Evolutionary conservation across 768 basidiomycete species (phyloP), one percentile per base, ranked within the genome.

Genomic region (Hericium erinaceus): DNA sequence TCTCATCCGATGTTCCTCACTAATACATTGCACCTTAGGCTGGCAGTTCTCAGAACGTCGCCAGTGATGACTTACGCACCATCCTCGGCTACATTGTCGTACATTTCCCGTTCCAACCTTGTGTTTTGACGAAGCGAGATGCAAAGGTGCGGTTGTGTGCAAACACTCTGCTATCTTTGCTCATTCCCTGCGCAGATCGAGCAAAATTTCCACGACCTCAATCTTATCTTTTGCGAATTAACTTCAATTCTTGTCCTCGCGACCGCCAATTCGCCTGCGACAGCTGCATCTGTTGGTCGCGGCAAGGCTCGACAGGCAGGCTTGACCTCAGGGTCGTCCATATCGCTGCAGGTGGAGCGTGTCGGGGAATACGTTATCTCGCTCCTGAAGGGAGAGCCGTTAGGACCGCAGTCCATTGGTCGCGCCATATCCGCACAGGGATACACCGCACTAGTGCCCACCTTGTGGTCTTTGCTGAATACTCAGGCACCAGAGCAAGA

Each of bases 91-190:
- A 92, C 65, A 87, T 95, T 79, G 70, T 82, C 5, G 76, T 85
- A 3, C 92, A 93, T 70, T 97, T 98, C 67, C 95, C 95, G 1
- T 93, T 92, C 69, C 69, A 74, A 59, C 60, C 62, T 8, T 71
- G 74, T 3, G 46, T 48, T 24, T 61, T 62, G 2, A 57, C 60
- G 2, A 66, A 69, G 57, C 75, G 78, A 48, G 85, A 89, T 66
- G 75, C 79, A 60, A 85, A 85, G 77, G 89, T 81, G 40, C 12
- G 62, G 51, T 24, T 51, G n/a, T 51, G 9, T 18, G 22, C 18
- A 46, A 20, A 39, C 56, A 56, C 16, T 26, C 8, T 38, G 37
- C 52, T 6, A 52, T 26, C 54, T 39, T 53, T 59, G 38, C 39
- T 58, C 54, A 61, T 39, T 62, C 41, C 52, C n/a, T 24, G 52